Base-by-base conservation (phyloP, 768 basidiomycete genomes). In the Lactarius indigo region DNA sequence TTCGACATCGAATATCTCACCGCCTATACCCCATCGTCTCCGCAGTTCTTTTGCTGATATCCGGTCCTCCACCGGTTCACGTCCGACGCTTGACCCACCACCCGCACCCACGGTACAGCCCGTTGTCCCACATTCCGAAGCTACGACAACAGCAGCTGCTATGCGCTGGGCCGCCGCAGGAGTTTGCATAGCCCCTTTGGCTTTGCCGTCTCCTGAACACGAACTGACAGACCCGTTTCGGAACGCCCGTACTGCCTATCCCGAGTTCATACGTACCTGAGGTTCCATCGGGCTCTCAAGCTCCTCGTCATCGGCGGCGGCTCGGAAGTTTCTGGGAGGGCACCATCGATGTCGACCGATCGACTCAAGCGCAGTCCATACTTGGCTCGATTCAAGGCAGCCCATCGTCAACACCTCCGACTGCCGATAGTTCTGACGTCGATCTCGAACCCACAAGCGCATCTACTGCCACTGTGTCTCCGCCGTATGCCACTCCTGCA, bases 221-320 rank as follows among this genome's bases (percentile, higher is more conserved):
- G 95, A 97, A 73, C 83, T 96, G 30, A 89, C 89, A 12, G 95
- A 97, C 76, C 95, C 95, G 0, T 88, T 97, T 86, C 86, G 91
- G 42, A 86, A 87, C 39, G 83, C 89, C 26, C 87, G 83, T 10
- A 81, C 89, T 30, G 79, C 85, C 85, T 10, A 83, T 90, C 54
- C 89, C 90, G 1, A 84, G 88, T 28, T 82, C 85, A 12, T 85
- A 87, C 74, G 79, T 80, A 61, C 68, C 73, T 65, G 73, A 73
- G 74, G 71, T 75, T 58, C 76, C 77, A 26, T 73, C 72, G 55
- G 76, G 78, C 26, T 76, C 81, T 0, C 72, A 74, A 20, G 84
- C 83, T 1, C 82, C 85, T 2, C 82, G 84, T 47, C 83, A 89
- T 42, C 85, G 84, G 69, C 79, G 83, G 28, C 82, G 88, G 33